phyloP scores from a whole-genome alignment of 768 basidiomycete genomes.

The Leccinum longicurvipes region DNA sequence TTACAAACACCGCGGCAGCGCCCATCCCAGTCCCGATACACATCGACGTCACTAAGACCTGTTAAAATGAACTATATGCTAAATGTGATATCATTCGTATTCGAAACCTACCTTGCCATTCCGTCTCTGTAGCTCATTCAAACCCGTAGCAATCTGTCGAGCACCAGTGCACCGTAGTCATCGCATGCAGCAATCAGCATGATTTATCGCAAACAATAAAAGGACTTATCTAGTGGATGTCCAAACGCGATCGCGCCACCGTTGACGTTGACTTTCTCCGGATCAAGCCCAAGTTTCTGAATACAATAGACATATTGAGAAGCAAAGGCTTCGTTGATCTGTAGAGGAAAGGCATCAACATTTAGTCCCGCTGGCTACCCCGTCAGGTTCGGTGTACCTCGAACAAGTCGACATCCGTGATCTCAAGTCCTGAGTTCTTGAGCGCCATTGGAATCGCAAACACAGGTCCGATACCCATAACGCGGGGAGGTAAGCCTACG shows the following conservation, averaged over 20 bases:
- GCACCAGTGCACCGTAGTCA: conserved; percentile 74
- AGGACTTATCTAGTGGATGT: conserved; percentile 72
- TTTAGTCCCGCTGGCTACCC: background rate
- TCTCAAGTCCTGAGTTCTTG: conserved; percentile 58
- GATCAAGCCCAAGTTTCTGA: conserved; percentile 58
- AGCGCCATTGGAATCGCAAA: conserved; percentile 81
- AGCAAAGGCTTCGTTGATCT: conserved; percentile 94
- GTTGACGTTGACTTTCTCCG: conserved; percentile 79
- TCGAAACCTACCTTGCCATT: conserved; percentile 52
- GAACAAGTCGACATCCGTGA: conserved; percentile 73
- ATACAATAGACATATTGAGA: conserved; percentile 77
- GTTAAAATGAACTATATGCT: background rate
- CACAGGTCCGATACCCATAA: conserved; percentile 87
- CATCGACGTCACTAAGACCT: conserved; percentile 87
- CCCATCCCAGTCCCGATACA: conserved; percentile 92
- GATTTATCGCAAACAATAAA: background rate
- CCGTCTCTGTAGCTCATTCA: conserved; percentile 68
- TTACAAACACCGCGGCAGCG: conserved; percentile 73
- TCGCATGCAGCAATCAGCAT: conserved; percentile 12
- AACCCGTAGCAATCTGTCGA: conserved; percentile 80
- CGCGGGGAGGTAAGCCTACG: conserved; percentile 67
- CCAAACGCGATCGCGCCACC: conserved; percentile 89
- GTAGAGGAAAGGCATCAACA: background rate
- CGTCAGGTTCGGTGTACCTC: conserved; percentile 45
- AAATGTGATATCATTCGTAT: background rate